Base-by-base conservation (phyloP, 1,139 yeast species). In the Yamadazyma epiphylla region DNA sequence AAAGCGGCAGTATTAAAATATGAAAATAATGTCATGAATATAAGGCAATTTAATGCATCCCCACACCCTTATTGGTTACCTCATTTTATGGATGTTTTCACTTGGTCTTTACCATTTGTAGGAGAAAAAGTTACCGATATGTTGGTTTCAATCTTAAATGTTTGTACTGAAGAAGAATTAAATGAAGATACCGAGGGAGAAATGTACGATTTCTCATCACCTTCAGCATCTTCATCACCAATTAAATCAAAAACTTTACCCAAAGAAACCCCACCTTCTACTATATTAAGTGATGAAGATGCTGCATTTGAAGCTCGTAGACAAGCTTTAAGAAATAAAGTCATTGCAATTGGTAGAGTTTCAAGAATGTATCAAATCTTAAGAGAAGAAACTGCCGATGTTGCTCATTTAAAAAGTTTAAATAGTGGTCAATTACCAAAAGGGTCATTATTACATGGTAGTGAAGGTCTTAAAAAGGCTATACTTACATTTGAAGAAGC, bases 1-100 rank as follows among this genome's bases (percentile, higher is more conserved):
- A 89, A 89, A 62, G 98, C 97, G 0, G 98, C 98, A 0, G 89
- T 91, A 15, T 70, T 91, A 48, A 88, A 80, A 51, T 91, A 89
- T 58, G 96, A 87, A 48, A 76, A 84, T 49, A 84, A 88, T 46
- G 94, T 89, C 24, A 84, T 91, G 94, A 91, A 91, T 55, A 91
- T 91, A 41, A 75, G 97, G 39, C 98, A 91, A 59, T 91, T 91
- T 63, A 88, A 88, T 55, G 66, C 83, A 48, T 80, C 91, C 23
- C 95, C 96, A 6, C 97, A 91, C 58, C 98, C 98, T 1, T 91
- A 91, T 59, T 89, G 95, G 91, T 68, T 91, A 44, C 98, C 98
- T 4, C 89, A 89, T 56, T 87, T 89, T 48, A 88, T 89, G 95
- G 96, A 91, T 55, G 96, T 89, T 5, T 91, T 91, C 57, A 84